Evolutionary conservation across 192 early-diverging fungal species (phyloP).

Genomic region (Coemansia sp.): DNA sequence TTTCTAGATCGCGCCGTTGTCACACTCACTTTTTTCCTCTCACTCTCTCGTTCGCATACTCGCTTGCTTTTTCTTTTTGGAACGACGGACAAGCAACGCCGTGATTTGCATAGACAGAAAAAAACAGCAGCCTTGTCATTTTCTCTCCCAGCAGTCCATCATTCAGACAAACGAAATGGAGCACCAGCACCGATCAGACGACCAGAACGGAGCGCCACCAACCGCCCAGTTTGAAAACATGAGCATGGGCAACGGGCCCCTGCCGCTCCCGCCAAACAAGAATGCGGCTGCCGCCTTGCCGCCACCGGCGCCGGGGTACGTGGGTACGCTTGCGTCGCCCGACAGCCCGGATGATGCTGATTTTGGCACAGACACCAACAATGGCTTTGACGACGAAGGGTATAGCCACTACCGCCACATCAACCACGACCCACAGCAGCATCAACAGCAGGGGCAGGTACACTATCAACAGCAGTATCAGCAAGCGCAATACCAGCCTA

Average conservation of each 20-base stretch:
- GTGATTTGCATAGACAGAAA: background rate
- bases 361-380: constrained; percentile 44
- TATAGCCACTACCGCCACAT: constrained; percentile 44
- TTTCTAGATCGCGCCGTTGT: background rate
- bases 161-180: constrained; percentile 4
- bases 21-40: background rate
- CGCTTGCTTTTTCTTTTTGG: background rate
- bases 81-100: background rate
- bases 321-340: background rate
- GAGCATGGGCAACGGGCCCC: constrained; percentile 8
- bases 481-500: no score
- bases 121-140: background rate
- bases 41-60: background rate
- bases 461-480: constrained; percentile 5
- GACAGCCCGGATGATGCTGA: constrained; percentile 24
- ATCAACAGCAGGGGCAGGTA: background rate
- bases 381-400: constrained; percentile 48
- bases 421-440: constrained; percentile 11
- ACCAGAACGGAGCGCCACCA: constrained; percentile 10
- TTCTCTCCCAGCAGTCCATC: background rate
- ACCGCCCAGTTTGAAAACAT: constrained; percentile 32
- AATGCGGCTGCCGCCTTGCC: background rate
- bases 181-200: constrained; percentile 19
- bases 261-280: background rate
- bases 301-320: background rate